These are phyloP conservation scores for Hansenula sp. DNA, from an alignment of 1,139 yeast genomes.

Conservation along the genomic window DNA sequence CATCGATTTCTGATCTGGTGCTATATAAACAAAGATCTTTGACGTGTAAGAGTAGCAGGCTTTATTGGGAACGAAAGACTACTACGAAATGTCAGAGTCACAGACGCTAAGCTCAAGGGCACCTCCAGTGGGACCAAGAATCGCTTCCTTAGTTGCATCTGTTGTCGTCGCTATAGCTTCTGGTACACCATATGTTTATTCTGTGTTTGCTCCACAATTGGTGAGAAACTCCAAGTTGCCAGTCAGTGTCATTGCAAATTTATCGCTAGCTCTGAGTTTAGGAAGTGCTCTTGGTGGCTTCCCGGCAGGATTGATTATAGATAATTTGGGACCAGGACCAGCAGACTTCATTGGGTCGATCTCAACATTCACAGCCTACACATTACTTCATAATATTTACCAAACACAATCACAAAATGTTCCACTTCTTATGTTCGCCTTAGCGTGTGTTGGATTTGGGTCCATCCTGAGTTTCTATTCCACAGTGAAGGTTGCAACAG, in stretches of 20 bases:
- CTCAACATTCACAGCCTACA: constrained; percentile 37
- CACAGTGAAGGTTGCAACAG: constrained; percentile 63
- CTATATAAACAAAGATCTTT: no score
- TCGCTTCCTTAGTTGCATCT: constrained; percentile 21
- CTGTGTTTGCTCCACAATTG: constrained; percentile 70
- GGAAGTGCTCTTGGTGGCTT: constrained; percentile 70
- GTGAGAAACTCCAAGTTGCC: constrained; percentile 52
- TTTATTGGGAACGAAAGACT: not conserved
- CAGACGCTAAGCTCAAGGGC: constrained; percentile 2
- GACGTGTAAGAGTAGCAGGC: no score
- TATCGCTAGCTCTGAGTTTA: constrained; percentile 56
- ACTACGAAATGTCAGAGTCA: not conserved
- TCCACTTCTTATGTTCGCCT: constrained; percentile 40
- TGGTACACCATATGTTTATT: constrained; percentile 72
- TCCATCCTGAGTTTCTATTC: constrained; percentile 63
- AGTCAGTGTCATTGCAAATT: constrained; percentile 57
- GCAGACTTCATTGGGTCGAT: constrained; percentile 54
- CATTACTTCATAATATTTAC: constrained; percentile 33
- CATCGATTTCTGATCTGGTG: not conserved
- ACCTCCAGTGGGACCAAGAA: constrained; percentile 16
- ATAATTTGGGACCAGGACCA: constrained; percentile 49
- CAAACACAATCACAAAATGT: constrained; percentile 27
- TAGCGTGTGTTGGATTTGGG: constrained; percentile 58
- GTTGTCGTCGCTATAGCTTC: constrained; percentile 44
- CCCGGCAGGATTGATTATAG: constrained; percentile 66